Base-by-base conservation (phyloP, 202 grass and related monocot species). In the Setaria italica region DNA sequence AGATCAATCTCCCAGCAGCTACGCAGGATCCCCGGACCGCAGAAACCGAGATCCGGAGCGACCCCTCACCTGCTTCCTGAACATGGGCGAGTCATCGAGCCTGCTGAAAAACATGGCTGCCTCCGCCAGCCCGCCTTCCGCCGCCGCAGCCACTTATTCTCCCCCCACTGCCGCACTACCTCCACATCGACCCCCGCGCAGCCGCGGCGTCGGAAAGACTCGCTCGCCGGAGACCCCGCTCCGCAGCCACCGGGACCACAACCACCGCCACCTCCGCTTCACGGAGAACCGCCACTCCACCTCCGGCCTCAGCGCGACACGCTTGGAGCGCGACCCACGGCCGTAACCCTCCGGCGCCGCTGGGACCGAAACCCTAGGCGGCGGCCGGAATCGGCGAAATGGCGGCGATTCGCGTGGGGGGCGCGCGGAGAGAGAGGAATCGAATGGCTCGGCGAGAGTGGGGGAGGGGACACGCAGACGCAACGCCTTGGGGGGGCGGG, bases 41-140 rank as follows among this genome's bases (percentile, higher is more conserved):
- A 20, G 4, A 17, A 78, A 78, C 35, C 77, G 19, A 88, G 89
- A 91, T 91, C 86, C 80, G 74, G 79, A 0, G 55, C 12, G 62
- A 3, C 4, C 9, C 7, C 90, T 82, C 79, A 96, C 96, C 96
- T 99, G 96, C 80, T 99, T 95, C 55, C 96, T 84, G 83, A 99
- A 99, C 96, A 99, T 99, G 32, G 96, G 96, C 72, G 96, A 99
- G 87, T 99, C 96, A 80, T 99, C 96, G 80, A 99, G 96, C 86
- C 94, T 90, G 78, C 88, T 71, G 91, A 98, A 98, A 82, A 82
- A 88, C 95, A 95, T 98, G 74, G 47, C 70, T 82, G 85, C 75
- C 68, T n/a, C 25, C 68, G 74, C 72, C 81, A 20, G 54, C 46
- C 69, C 70, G 82, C 87, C 82, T 67, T 14, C 91, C 82, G 78